Base-by-base conservation (phyloP, 1,284 basidiomycete genomes). In the Ustilago vetiveriae region DNA sequence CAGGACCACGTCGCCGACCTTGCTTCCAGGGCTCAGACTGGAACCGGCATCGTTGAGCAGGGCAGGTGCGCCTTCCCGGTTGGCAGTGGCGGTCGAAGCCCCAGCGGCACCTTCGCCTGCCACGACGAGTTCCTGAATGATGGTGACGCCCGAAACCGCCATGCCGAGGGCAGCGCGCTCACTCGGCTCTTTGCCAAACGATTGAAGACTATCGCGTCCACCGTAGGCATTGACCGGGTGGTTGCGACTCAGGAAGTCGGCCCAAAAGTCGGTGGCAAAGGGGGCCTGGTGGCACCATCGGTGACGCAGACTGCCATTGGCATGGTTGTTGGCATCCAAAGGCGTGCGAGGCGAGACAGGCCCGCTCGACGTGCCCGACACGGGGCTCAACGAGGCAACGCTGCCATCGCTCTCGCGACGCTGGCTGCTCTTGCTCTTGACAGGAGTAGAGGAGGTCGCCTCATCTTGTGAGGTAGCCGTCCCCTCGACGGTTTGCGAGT, bases 81-180 rank as follows among this genome's bases (percentile, higher is more conserved):
- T 36, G 21, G 36, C 24, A 7, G 52, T 40, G 5, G 54, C 35
- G 16, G 43, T 30, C 16, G 26, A 33, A 24, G 32, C 48, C 16
- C 36, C 51, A 37, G 50, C 29, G 26, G 48, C 33, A 26, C 63
- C 69, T 9, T 79, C 74, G 23, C 56, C 50, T 1, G 73, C 73
- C n/a, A 82, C 75, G 45, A 83, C 77, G 59, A 83, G 75, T 63
- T 83, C 83, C 44, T 83, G 83, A 7, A 83, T 63, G 55, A 83
- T 77, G 17, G 82, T 80, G 40, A 83, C 71, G 32, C 77, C 77
- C 3, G 75, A 66, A 9, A 83, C 69, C 11, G 74, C 82, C 65
- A 82, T 75, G 9, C 75, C 75, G 14, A 83, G 72, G 2, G 75
- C 76, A 40, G 74, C 69, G 9, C 81, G 78, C 65, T 82, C 82